A percentile compares a stretch with the other conserved stretches of the same genome.
Conservation (phyloP, 2,329 filamentous ascomycete species). For the Teratosphaeria zuluensis region DNA sequence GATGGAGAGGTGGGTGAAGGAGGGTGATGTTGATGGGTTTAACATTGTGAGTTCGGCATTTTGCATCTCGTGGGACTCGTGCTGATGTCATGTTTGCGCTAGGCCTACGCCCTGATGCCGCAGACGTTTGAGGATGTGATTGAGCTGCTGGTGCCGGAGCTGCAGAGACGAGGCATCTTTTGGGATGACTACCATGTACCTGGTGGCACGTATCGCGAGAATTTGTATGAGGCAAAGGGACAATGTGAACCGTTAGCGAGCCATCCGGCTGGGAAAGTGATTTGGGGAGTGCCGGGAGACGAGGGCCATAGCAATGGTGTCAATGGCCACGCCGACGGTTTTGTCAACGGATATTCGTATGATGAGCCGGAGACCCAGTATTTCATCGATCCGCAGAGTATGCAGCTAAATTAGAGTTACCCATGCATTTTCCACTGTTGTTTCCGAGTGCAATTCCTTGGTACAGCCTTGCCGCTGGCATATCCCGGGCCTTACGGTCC, state of each 20-base stretch:
- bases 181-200: conserved; percentile 45
- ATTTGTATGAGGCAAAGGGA: conserved; percentile 29
- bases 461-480: no score
- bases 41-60: conserved; percentile 47
- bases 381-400: conserved; percentile 4
- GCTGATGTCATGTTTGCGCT: neutral
- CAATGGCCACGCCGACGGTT: conserved; percentile 1
- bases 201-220: conserved; percentile 52
- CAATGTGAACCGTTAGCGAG: conserved; percentile 39
- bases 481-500: no score
- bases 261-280: conserved; percentile 44
- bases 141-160: conserved; percentile 55
- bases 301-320: neutral
- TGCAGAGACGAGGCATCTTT: conserved; percentile 50
- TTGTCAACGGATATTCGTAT: neutral
- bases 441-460: no score
- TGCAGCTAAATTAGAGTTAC: conserved; percentile 5
- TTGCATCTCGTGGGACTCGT: neutral
- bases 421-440: neutral
- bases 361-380: neutral
- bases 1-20: conserved; percentile 47
- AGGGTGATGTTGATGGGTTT: conserved; percentile 65
- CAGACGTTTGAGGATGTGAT: conserved; percentile 59
- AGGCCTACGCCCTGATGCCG: conserved; percentile 53
- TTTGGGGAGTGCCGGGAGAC: conserved; percentile 17